Percentiles rank a stretch among this genome's conserved stretches.
Evolutionary conservation across 495 filamentous ascomycete species (phyloP).

Genomic region (Penicillium goetzii): DNA sequence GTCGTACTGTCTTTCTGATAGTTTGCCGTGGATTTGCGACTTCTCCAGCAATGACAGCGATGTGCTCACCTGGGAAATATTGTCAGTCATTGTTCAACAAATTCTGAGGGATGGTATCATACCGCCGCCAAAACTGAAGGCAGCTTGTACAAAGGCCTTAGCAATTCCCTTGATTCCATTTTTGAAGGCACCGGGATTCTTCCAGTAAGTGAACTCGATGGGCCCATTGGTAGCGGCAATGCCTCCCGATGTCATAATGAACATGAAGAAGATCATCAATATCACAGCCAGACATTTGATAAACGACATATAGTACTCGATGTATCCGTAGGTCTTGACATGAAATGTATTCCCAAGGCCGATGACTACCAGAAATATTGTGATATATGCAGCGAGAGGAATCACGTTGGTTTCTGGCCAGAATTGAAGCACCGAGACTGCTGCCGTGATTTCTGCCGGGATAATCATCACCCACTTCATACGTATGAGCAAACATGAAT

Average conservation of each 20-base stretch:
- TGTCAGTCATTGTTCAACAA: not conserved
- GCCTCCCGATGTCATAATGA: constrained; percentile 39
- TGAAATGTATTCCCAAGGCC: constrained; percentile 29
- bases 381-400: constrained; percentile 35
- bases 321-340: constrained; percentile 32
- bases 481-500: not conserved
- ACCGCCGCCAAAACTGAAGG: constrained; percentile 38
- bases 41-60: constrained; percentile 37
- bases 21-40: constrained; percentile 30
- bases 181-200: constrained; percentile 34
- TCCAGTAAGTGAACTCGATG: constrained; percentile 37
- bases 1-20: constrained; percentile 34
- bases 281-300: constrained; percentile 32
- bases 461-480: constrained; percentile 39
- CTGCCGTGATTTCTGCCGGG: constrained; percentile 38
- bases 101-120: not conserved
- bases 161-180: constrained; percentile 40
- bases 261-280: constrained; percentile 39
- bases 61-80: constrained; percentile 27
- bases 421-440: constrained; percentile 33
- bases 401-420: constrained; percentile 32
- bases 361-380: constrained; percentile 31
- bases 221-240: constrained; percentile 34
- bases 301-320: constrained; percentile 39
- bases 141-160: constrained; percentile 36